A percentile compares a stretch with the other conserved stretches of the same genome.
These are phyloP conservation scores for Citrus hindsii DNA, from an alignment of 345 rosid genomes.

Conservation along the genomic window DNA sequence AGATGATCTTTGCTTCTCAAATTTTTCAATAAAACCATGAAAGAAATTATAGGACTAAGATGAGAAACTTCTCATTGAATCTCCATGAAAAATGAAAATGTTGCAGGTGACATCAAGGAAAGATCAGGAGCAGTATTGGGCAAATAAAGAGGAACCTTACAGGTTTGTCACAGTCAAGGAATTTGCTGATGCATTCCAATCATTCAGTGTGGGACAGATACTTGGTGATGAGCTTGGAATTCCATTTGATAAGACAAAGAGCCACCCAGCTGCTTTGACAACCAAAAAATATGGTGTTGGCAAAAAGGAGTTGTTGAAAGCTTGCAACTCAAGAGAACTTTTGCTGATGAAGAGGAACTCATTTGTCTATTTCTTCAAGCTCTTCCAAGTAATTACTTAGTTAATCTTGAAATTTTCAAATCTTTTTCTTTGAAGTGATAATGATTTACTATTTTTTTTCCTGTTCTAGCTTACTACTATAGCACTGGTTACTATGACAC, in stretches of 20 bases:
- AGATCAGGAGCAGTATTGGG: constrained; percentile 45
- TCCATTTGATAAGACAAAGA: constrained; percentile 31
- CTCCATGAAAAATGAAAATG: not conserved
- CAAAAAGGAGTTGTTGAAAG: constrained; percentile 31
- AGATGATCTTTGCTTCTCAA: not conserved
- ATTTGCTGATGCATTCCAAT: constrained; percentile 32
- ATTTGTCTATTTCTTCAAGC: constrained; percentile 37
- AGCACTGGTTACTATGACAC: constrained; percentile 39
- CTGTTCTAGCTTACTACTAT: constrained; percentile 31
- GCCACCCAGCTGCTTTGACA: constrained; percentile 42
- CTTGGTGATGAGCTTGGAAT: constrained; percentile 24
- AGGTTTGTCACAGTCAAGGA: constrained; percentile 30
- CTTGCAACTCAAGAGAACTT: constrained; percentile 30
- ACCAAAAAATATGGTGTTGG: constrained; percentile 31
- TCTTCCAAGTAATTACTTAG: constrained; percentile 21
- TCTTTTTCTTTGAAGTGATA: not conserved
- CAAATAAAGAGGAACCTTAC: constrained; percentile 28
- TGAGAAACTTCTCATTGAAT: not conserved
- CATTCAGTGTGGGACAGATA: constrained; percentile 23
- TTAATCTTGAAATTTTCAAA: not conserved
- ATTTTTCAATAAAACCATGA: not conserved
- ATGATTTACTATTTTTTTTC: too few species aligned
- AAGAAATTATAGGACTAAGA: not conserved
- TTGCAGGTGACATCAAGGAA: constrained; percentile 44
- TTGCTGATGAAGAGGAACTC: constrained; percentile 48